Evolutionary conservation across 2,329 filamentous ascomycete species (phyloP), one percentile per base, ranked within the genome.

Genomic region (Ophiostoma perfectum): DNA sequence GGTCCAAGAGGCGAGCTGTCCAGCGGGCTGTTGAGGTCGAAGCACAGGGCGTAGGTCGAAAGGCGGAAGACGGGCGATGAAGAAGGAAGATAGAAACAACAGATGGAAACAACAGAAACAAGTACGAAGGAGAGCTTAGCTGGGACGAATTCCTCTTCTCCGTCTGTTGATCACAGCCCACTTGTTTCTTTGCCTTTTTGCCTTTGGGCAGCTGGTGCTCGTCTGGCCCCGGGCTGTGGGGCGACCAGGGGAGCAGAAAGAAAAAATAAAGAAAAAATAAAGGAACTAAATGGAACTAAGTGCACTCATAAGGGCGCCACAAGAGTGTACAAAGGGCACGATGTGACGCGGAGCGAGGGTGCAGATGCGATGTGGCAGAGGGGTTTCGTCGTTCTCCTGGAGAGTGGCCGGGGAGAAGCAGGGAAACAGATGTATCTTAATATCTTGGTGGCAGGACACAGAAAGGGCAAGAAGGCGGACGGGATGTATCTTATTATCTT

Each of bases 201-300:
- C 27, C 27, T 38, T 60, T 60, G 55, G 55, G 55, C 55, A 60
- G 55, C 12, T 60, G 55, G 55, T 60, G 55, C 55, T 14, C 55
- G 11, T 16, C 55, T 60, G 27, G 55, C 55, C 55, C 36, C 14
- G 14, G n/a, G 9, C 27, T 38, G 55, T 60, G 55, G 55, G 55
- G 55, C 55, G 14, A 16, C 55, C 38, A 60, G 27, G 55, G 49
- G 55, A 60, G 55, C 55, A 60, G 38, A 60, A 16, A 27, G 55
- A 38, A 36, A 60, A 38, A 60, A 9, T n/a, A 18, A 55, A 55
- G 18, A 44, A 45, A 45, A 45, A 45, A 45, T 45, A 45, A 8
- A 3, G 42, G 14, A 5, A 47, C 45, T 47, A 42, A n/a, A 44
- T 62, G 36, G 47, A 44, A 63, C 36, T 27, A 42, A 42, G 58